These are phyloP conservation scores for Coemansia sp. DNA, from an alignment of 371 early-diverging fungal genomes.

Conservation along the genomic window DNA sequence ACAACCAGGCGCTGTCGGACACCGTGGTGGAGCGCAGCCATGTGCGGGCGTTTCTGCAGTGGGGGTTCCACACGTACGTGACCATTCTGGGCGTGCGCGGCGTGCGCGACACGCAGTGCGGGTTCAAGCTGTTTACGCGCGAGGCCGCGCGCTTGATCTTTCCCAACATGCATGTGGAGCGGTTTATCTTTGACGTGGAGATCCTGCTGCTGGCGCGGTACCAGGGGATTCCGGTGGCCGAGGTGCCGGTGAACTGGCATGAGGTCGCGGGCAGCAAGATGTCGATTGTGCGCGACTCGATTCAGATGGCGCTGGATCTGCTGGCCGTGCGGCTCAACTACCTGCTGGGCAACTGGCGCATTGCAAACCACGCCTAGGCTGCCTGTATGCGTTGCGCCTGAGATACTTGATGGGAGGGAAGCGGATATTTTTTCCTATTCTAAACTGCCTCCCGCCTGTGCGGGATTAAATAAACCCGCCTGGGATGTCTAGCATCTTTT, in stretches of 20 bases:
- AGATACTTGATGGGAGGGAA: too few species aligned
- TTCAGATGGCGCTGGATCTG: constrained; percentile 88
- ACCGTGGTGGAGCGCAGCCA: constrained; percentile 95
- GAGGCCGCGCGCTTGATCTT: constrained; percentile 76
- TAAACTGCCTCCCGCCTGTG: too few species aligned
- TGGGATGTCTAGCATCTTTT: too few species aligned
- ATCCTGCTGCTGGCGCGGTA: constrained; percentile 78
- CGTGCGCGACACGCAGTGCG: constrained; percentile 94
- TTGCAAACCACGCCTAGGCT: not conserved
- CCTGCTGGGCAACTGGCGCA: constrained; percentile 76
- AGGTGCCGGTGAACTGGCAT: constrained; percentile 94
- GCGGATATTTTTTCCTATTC: too few species aligned
- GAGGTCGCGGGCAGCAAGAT: constrained; percentile 95
- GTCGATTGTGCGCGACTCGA: constrained; percentile 79
- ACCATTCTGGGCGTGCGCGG: constrained; percentile 78
- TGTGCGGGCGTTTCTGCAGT: constrained; percentile 89
- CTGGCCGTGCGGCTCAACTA: constrained; percentile 85
- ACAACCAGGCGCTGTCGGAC: constrained; percentile 84
- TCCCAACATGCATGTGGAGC: constrained; percentile 88
- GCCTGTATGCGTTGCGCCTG: too few species aligned
- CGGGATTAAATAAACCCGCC: too few species aligned
- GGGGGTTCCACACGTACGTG: constrained; percentile 85
- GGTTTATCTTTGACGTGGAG: constrained; percentile 98
- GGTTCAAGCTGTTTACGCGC: constrained; percentile 92
- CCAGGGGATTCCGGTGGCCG: constrained; percentile 71